These are phyloP conservation scores for Sporothrix brasiliensis DNA, from an alignment of 2,329 filamentous ascomycete species.

Conservation along the genomic window DNA sequence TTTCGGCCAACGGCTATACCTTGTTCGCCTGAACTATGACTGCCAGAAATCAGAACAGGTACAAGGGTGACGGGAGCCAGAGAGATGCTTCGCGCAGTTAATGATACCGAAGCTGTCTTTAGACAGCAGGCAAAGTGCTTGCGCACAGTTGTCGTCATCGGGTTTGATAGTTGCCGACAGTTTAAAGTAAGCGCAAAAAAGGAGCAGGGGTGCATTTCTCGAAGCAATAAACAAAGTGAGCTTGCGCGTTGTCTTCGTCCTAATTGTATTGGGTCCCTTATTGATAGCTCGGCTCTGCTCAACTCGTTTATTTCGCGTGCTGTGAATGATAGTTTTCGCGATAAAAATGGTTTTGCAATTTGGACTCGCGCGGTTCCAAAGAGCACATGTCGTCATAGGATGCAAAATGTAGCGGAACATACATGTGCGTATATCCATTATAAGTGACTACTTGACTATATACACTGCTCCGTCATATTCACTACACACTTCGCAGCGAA, in stretches of 20 bases:
- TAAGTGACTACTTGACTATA: background rate
- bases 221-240: background rate
- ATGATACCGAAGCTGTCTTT: background rate
- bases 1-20: constrained; percentile 17
- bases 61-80: background rate
- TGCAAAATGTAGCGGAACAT: background rate
- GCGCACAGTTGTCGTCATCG: background rate
- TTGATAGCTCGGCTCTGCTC: background rate
- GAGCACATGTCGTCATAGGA: constrained; percentile 17
- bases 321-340: background rate
- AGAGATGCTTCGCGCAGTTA: background rate
- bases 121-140: background rate
- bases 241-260: background rate
- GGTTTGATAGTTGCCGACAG: background rate
- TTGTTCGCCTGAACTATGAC: background rate
- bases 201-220: constrained; percentile 2
- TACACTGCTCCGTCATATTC: background rate
- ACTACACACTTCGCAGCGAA: background rate
- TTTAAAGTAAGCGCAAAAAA: background rate
- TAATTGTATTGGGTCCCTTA: background rate
- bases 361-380: background rate
- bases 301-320: constrained; percentile 6
- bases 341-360: background rate
- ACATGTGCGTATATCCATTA: background rate
- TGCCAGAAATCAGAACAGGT: background rate